These are phyloP conservation scores for Metschnikowia gelsemii DNA, from an alignment of 805 yeast genomes.

Conservation along the genomic window DNA sequence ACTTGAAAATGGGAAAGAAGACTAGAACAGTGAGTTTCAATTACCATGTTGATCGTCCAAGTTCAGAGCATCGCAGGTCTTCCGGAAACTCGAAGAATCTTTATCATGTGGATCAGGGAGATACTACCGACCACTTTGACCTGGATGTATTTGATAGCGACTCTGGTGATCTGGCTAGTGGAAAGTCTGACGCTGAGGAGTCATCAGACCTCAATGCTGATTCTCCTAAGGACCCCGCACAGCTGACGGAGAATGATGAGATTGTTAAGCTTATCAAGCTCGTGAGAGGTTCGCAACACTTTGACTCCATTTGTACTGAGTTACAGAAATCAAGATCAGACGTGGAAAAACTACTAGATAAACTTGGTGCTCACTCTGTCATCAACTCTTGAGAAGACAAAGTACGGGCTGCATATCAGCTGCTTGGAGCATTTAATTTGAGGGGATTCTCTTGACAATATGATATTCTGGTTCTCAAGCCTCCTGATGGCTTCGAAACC, in stretches of 20 bases:
- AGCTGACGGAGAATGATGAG: conserved; percentile 20
- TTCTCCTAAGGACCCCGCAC: not conserved
- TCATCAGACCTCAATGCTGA: not conserved
- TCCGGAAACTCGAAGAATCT: not conserved
- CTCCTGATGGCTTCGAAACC: too few relatives aligned
- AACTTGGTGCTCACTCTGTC: conserved; percentile 36
- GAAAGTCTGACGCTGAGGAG: not conserved
- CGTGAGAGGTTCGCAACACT: conserved; percentile 51
- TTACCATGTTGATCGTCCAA: conserved; percentile 20
- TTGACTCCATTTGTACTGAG: conserved; percentile 72
- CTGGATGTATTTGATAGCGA: conserved; percentile 20
- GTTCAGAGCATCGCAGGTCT: not conserved
- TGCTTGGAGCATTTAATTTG: too few relatives aligned
- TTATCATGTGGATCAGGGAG: conserved; percentile 1
- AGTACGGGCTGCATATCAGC: too few relatives aligned
- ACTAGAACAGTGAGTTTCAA: conserved; percentile 39
- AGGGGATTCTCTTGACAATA: too few relatives aligned
- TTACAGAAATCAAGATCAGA: conserved; percentile 55
- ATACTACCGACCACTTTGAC: conserved; percentile 7
- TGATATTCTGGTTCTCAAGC: too few relatives aligned
- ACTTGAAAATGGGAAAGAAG: conserved; percentile 22
- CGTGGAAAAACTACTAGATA: conserved; percentile 48
- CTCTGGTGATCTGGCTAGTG: conserved; percentile 15
- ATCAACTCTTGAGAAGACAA: conserved; percentile 29
- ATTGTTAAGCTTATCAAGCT: conserved; percentile 42